These are phyloP conservation scores for Rosa multiflora DNA, from an alignment of 306 rosid genomes.

Conservation along the genomic window DNA sequence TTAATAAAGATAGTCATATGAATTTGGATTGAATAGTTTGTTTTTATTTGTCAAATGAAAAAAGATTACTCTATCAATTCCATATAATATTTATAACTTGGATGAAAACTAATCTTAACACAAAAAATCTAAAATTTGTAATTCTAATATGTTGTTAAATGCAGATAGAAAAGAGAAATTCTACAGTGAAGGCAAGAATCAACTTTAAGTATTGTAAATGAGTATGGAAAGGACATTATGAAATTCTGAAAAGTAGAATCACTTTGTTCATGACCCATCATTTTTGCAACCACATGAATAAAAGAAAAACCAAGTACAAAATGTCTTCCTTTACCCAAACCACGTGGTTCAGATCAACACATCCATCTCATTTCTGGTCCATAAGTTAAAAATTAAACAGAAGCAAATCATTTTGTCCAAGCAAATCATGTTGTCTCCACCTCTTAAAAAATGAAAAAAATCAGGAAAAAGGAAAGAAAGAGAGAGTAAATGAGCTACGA, in stretches of 20 bases:
- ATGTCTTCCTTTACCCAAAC: not conserved
- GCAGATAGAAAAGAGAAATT: no score
- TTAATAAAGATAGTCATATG: not conserved
- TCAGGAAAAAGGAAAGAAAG: not conserved
- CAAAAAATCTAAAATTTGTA: not conserved
- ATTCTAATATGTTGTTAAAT: no score
- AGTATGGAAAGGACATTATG: not conserved
- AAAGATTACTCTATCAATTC: not conserved
- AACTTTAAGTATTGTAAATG: not conserved
- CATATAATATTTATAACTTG: no score
- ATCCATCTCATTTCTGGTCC: conserved; percentile 4
- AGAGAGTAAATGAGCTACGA: not conserved
- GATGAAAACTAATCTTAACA: not conserved
- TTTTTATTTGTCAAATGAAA: not conserved
- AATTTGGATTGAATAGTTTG: not conserved
- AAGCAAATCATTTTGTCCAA: conserved; percentile 7
- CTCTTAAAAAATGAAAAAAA: not conserved
- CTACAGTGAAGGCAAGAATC: no score
- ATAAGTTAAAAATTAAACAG: not conserved
- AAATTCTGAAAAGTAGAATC: not conserved
- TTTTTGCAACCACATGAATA: not conserved
- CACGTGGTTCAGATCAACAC: not conserved
- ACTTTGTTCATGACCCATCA: not conserved
- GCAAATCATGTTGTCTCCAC: not conserved
- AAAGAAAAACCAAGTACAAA: not conserved